Conservation (phyloP, 2,329 filamentous ascomycete species). For the Trichoderma koningiopsis region DNA sequence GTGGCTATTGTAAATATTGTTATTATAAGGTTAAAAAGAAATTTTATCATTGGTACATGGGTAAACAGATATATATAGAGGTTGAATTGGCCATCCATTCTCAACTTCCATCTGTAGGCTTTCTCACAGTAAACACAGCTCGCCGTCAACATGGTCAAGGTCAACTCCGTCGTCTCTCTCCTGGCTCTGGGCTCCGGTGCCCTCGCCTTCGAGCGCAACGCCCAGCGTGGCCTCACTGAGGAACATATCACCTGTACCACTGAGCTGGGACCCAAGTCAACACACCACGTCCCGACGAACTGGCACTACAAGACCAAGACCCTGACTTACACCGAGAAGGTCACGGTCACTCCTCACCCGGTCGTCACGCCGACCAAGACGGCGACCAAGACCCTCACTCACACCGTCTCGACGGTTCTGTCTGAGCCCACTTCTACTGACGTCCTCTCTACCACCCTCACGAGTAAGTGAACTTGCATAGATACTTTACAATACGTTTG, state of each 20-base stretch:
- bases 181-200: constrained; percentile 12
- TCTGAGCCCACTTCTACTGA: constrained; percentile 6
- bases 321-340: constrained; percentile 5
- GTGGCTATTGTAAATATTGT: neutral
- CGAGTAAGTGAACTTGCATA: neutral
- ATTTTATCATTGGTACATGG: neutral
- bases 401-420: neutral
- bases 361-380: constrained; percentile 16
- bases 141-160: constrained; percentile 19
- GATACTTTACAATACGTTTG: neutral
- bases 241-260: constrained; percentile 16
- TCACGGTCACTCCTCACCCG: constrained; percentile 14
- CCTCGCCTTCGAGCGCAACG: constrained; percentile 1
- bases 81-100: neutral
- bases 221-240: neutral
- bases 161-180: constrained; percentile 15
- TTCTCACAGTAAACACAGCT: neutral
- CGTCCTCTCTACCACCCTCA: neutral
- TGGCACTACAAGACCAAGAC: constrained; percentile 15
- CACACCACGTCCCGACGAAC: constrained; percentile 13
- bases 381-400: constrained; percentile 7
- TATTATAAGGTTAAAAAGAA: neutral
- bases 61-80: neutral
- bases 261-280: neutral
- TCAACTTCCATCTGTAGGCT: neutral